Evolutionary conservation across 2,329 filamentous ascomycete species (phyloP).

Genomic region (Malbranchea cinnamomea): DNA sequence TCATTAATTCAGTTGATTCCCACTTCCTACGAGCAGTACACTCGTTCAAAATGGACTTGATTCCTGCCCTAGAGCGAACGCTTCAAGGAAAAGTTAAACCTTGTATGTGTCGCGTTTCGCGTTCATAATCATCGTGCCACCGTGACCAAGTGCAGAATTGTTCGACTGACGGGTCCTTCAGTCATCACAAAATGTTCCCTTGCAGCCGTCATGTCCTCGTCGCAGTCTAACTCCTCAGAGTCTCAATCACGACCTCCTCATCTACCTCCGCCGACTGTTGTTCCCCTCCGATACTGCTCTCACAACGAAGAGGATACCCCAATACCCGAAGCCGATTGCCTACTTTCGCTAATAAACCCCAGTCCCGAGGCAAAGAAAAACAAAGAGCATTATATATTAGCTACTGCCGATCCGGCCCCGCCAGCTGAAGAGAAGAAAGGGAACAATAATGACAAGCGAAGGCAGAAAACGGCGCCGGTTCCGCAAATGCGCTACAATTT

Average conservation of each 20-base stretch:
- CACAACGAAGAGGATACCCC: conserved; percentile 28
- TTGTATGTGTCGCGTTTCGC: conserved; percentile 34
- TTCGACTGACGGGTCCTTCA: conserved; percentile 17
- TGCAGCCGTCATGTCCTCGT: conserved; percentile 26
- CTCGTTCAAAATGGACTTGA: conserved; percentile 79
- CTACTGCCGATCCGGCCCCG: conserved; percentile 22
- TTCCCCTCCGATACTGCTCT: conserved; percentile 33
- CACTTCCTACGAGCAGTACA: conserved; percentile 70
- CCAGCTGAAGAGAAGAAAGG: background rate
- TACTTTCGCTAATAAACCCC: conserved; percentile 30
- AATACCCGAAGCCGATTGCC: conserved; percentile 30
- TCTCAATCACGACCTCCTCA: conserved; percentile 26
- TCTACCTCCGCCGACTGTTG: conserved; percentile 29
- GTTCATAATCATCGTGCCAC: background rate
- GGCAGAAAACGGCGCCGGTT: conserved; percentile 12
- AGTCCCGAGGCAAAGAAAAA: conserved; percentile 26
- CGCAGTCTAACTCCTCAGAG: conserved; percentile 9
- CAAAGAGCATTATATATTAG: conserved; percentile 34
- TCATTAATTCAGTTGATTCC: conserved; percentile 49
- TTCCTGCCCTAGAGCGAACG: conserved; percentile 61
- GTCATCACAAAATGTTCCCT: conserved; percentile 60
- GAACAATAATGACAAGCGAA: conserved; percentile 9
- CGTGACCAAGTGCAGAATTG: background rate
- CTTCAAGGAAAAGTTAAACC: conserved; percentile 76
- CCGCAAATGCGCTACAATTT: conserved; percentile 20